Base-by-base conservation (phyloP, 2,329 filamentous ascomycete species). In the Phyllachora maydis region DNA sequence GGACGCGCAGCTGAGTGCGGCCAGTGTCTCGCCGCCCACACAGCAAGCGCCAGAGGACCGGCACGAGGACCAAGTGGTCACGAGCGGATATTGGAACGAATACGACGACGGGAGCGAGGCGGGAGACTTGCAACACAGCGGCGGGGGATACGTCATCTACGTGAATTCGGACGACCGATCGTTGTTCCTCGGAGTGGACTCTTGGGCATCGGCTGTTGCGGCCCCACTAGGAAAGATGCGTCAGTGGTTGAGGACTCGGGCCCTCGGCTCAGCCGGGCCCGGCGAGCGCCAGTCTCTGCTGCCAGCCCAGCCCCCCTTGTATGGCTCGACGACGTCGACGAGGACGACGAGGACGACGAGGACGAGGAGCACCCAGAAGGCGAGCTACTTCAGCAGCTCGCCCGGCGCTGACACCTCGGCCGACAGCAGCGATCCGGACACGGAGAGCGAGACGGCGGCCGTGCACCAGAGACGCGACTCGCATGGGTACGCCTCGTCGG, bases 51-150 rank as follows among this genome's bases (percentile, higher is more conserved):
- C n/a, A n/a, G 23, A 18, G 7, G 23, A 25, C 8, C 14, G 23
- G 7, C 9, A 16, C 3, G 28, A 34, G 9, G 30, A 32, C 5
- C 17, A 21, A n/a, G 36, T 28, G 23, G 35, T 42, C 6, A 41
- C 42, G 23, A 36, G 47, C 10, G 51, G 54, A 21, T 88, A 85
- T 40, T 90, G 79, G 78, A 85, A 78, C 43, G 79, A 90, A 43
- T 88, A 85, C 43, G 79, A 90, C 34, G 52, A 83, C 40, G 76
- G 75, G 6, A 81, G 78, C 40, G 75, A 82, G 26, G 51, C 47
- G 3, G 62, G 57, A 23, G 66, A 59, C 3, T 49, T 57, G 9
- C 58, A 67, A 4, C 22, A 30, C 14, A 26, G 10, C 8, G 34
- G 37, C 20, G 59, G 64, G 17, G 61, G 59, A 15, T 88, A 81